A percentile compares a stretch with the other conserved stretches of the same genome.
Conservation (phyloP, 768 basidiomycete species). For the Trametes meyenii region DNA sequence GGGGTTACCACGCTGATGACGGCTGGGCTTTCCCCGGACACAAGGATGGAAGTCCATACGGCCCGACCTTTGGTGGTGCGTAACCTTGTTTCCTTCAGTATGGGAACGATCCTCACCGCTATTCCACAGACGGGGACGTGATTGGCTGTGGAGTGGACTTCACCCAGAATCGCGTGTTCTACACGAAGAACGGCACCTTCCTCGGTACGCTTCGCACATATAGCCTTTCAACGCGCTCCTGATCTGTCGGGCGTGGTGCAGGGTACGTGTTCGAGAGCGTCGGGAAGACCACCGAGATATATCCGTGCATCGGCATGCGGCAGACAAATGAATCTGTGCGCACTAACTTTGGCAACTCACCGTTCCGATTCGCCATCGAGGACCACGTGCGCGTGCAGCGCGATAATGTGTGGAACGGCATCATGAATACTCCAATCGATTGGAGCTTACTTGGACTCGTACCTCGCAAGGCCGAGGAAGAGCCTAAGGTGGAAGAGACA, state of each 20-base stretch:
- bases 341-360: conserved; percentile 86
- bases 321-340: conserved; percentile 76
- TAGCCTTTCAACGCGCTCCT: conserved; percentile 1
- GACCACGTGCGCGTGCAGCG: conserved; percentile 76
- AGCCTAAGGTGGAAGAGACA: conserved; percentile 3
- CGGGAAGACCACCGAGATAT: conserved; percentile 57
- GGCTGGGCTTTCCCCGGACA: conserved; percentile 78
- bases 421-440: conserved; percentile 59
- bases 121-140: conserved; percentile 71
- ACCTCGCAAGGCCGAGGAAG: conserved; percentile 24
- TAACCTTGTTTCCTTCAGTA: conserved; percentile 13
- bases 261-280: conserved; percentile 75
- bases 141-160: conserved; percentile 96
- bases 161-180: conserved; percentile 77
- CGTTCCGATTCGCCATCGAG: conserved; percentile 91
- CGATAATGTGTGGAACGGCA: conserved; percentile 65
- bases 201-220: conserved; percentile 49
- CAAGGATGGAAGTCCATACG: conserved; percentile 71
- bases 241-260: conserved; percentile 30
- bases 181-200: conserved; percentile 83
- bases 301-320: conserved; percentile 88
- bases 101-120: conserved; percentile 15
- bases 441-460: conserved; percentile 38
- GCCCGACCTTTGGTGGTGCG: conserved; percentile 81
- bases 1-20: conserved; percentile 94